Conservation (phyloP, 768 basidiomycete species). For the Boletus speciosus region DNA sequence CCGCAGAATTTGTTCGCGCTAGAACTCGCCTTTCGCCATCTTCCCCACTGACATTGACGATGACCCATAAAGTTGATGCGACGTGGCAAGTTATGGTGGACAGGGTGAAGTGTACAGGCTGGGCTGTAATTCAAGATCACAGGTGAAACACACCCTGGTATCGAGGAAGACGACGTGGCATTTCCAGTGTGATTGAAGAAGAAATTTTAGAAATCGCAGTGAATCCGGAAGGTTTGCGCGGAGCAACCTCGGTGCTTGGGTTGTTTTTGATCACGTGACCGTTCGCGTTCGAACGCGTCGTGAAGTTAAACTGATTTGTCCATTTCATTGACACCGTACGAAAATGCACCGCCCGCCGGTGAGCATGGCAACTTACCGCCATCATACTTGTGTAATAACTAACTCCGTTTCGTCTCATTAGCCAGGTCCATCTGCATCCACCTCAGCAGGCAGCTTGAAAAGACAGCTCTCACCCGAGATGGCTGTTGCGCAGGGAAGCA, state of each 20-base stretch:
- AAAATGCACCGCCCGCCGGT: conserved; percentile 21
- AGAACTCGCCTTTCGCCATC: neutral
- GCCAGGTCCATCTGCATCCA: conserved; percentile 12
- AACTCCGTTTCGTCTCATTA: neutral
- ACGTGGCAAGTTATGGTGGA: too few relatives aligned
- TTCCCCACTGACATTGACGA: neutral
- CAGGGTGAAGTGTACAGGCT: neutral
- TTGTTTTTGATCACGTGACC: conserved; percentile 30
- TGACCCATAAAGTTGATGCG: neutral
- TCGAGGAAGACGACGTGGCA: neutral
- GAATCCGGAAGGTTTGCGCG: too few relatives aligned
- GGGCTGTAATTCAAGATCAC: neutral
- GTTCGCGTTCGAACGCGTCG: neutral
- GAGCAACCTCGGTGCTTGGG: neutral
- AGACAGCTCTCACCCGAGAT: conserved; percentile 20
- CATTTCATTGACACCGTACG: too few relatives aligned
- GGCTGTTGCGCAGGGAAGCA: neutral
- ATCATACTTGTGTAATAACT: neutral
- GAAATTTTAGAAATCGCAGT: neutral
- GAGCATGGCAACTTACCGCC: neutral
- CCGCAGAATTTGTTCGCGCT: neutral
- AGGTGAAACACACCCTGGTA: neutral
- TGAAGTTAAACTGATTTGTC: neutral
- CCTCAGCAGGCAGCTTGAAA: conserved; percentile 21
- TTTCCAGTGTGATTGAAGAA: neutral